Percentiles rank a stretch among this genome's conserved stretches.
phyloP scores from a whole-genome alignment of 1,284 basidiomycete species.

The Peniophora sp. region DNA sequence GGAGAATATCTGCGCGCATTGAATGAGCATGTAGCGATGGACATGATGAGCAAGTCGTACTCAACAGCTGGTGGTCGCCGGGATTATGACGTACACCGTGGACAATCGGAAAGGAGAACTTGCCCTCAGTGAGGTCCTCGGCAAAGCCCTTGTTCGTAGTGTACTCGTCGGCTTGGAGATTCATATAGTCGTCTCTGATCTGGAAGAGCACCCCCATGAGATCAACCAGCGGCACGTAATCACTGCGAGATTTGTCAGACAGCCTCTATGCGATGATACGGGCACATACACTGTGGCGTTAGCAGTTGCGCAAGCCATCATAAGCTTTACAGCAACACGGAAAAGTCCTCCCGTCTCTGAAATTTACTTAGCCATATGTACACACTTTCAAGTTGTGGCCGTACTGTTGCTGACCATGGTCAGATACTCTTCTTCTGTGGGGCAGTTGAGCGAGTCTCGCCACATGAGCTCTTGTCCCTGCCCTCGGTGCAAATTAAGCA shows the following conservation, averaged over 20 bases:
- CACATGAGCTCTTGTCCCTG: slow-evolving; percentile 95
- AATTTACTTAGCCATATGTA: slow-evolving; percentile 1
- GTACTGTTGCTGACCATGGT: slow-evolving; percentile 95
- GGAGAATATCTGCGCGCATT: slow-evolving; percentile 68
- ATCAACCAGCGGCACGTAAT: slow-evolving; percentile 90
- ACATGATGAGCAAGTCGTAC: slow-evolving; percentile 37
- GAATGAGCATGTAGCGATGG: neutral
- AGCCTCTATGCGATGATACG: slow-evolving; percentile 2
- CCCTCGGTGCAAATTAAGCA: slow-evolving; percentile 88
- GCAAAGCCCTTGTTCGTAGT: slow-evolving; percentile 89
- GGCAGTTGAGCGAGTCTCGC: slow-evolving; percentile 89
- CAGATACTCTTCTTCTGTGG: slow-evolving; percentile 92
- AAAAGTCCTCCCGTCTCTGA: slow-evolving; percentile 91
- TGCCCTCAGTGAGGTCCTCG: slow-evolving; percentile 93
- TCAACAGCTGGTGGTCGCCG: slow-evolving; percentile 72
- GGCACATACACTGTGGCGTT: slow-evolving; percentile 52
- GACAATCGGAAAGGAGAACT: slow-evolving; percentile 93
- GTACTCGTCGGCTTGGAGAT: slow-evolving; percentile 84
- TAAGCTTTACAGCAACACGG: slow-evolving; percentile 88
- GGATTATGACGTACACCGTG: slow-evolving; percentile 78
- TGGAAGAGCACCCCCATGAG: slow-evolving; percentile 94
- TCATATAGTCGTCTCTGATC: slow-evolving; percentile 97
- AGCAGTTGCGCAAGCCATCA: slow-evolving; percentile 82
- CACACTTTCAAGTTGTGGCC: slow-evolving; percentile 19
- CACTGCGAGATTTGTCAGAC: slow-evolving; percentile 36